Percentiles rank a stretch among this genome's conserved stretches.
Evolutionary conservation across 345 rosid species (phyloP).

Genomic region (Bretschneidera sinensis): DNA sequence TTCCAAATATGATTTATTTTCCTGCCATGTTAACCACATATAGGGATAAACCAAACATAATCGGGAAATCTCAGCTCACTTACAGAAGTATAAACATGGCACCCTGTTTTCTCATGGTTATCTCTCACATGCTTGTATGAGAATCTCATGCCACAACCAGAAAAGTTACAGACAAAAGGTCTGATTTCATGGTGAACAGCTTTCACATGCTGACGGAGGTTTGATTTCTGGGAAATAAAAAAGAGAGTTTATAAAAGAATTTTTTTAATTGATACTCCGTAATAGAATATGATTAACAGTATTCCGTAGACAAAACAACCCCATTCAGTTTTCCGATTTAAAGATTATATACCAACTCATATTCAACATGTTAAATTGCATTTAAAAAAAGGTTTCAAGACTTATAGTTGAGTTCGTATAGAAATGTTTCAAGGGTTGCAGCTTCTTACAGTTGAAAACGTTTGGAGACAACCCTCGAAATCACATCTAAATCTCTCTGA

Average conservation of each 20-base stretch:
- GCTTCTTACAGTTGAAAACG: conserved; percentile 61
- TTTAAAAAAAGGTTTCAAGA: too few relatives aligned
- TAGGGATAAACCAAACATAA: background rate
- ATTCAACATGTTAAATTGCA: too few relatives aligned
- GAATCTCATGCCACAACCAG: conserved; percentile 65
- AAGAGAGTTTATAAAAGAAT: too few relatives aligned
- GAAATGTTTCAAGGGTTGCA: too few relatives aligned
- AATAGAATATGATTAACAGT: too few relatives aligned
- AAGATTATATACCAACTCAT: too few relatives aligned
- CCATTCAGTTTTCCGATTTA: too few relatives aligned
- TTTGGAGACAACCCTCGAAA: conserved; percentile 50
- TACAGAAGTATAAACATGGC: conserved; percentile 54
- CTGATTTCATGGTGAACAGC: conserved; percentile 59
- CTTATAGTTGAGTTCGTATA: too few relatives aligned
- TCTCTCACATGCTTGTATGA: conserved; percentile 78
- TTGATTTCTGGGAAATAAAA: conserved; percentile 48
- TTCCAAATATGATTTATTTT: background rate
- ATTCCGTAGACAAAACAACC: too few relatives aligned
- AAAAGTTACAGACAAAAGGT: conserved; percentile 51
- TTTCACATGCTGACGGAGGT: conserved; percentile 57
- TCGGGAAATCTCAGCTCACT: conserved; percentile 18
- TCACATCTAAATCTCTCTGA: conserved; percentile 45
- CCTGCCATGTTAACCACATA: too few relatives aligned
- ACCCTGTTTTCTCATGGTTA: conserved; percentile 58
- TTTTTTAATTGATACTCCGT: too few relatives aligned